These are phyloP conservation scores for Suillus discolor DNA, from an alignment of 768 basidiomycete species.

Conservation along the genomic window DNA sequence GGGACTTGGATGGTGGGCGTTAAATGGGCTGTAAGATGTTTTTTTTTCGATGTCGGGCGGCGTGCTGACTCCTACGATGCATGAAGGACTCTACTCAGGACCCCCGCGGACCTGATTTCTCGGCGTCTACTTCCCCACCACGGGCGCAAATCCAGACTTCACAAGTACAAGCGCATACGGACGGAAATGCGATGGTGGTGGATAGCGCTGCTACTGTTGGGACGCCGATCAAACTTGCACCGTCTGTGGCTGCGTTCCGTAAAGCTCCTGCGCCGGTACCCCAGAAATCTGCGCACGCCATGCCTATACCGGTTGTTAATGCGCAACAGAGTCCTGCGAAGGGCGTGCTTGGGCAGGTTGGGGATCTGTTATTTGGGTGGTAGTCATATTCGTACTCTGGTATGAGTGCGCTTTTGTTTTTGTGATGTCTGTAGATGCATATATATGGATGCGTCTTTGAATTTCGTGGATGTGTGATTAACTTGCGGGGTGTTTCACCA, in stretches of 20 bases:
- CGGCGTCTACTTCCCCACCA: constrained; percentile 9
- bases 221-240: constrained; percentile 73
- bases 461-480: neutral
- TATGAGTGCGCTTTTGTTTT: neutral
- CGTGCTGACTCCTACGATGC: neutral
- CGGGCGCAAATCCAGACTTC: constrained; percentile 14
- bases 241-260: constrained; percentile 72
- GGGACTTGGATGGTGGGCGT: constrained; percentile 85
- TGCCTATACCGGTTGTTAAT: constrained; percentile 13
- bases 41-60: constrained; percentile 4
- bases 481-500: neutral
- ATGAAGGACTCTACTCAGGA: constrained; percentile 55
- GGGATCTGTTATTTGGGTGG: constrained; percentile 84
- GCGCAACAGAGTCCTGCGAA: constrained; percentile 46
- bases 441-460: neutral
- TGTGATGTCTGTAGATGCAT: neutral
- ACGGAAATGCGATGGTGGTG: constrained; percentile 45
- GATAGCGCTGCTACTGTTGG: constrained; percentile 56
- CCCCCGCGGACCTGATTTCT: constrained; percentile 28
- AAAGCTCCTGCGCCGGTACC: constrained; percentile 40
- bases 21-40: constrained; percentile 73
- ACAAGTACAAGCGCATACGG: constrained; percentile 12
- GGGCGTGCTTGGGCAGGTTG: constrained; percentile 71
- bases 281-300: constrained; percentile 24
- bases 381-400: constrained; percentile 34